Evolutionary conservation across 768 basidiomycete species (phyloP).

Genomic region (Pleurotus platypus): DNA sequence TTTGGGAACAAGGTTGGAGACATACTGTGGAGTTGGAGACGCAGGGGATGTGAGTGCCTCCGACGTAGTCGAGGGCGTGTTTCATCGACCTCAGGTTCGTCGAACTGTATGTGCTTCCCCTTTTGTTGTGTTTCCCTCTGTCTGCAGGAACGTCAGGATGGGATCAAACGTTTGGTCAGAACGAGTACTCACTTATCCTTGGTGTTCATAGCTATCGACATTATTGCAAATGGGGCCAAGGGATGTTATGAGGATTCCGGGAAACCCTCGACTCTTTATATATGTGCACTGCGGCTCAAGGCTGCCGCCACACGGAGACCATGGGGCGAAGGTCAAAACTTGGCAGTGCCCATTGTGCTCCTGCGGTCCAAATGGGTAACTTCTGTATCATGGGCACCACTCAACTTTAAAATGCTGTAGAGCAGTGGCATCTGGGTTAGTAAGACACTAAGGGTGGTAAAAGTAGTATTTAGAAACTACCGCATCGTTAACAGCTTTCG

Average conservation of each 20-base stretch:
- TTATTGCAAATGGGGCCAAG: too few species aligned
- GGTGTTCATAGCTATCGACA: too few species aligned
- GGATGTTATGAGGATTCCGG: neutral
- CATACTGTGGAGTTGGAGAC: neutral
- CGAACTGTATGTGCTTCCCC: too few species aligned
- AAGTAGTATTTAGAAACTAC: too few species aligned
- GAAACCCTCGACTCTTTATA: neutral
- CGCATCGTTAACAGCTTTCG: conserved; percentile 1
- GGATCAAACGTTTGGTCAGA: too few species aligned
- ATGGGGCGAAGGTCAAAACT: neutral
- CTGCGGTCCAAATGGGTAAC: conserved; percentile 7
- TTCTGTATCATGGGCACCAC: neutral
- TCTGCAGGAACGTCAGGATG: too few species aligned
- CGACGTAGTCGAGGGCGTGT: too few species aligned
- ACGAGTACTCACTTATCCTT: too few species aligned
- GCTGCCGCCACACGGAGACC: neutral
- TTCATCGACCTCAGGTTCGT: too few species aligned
- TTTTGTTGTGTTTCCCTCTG: too few species aligned
- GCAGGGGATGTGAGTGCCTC: too few species aligned
- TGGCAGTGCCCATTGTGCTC: conserved; percentile 4
- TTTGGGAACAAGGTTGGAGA: too few species aligned
- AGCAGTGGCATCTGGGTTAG: neutral
- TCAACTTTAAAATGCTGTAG: conserved; percentile 8
- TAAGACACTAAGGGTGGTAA: neutral
- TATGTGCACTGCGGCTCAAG: neutral